Evolutionary conservation across 2,329 filamentous ascomycete genomes (phyloP).

Genomic region (Alternaria sp.): DNA sequence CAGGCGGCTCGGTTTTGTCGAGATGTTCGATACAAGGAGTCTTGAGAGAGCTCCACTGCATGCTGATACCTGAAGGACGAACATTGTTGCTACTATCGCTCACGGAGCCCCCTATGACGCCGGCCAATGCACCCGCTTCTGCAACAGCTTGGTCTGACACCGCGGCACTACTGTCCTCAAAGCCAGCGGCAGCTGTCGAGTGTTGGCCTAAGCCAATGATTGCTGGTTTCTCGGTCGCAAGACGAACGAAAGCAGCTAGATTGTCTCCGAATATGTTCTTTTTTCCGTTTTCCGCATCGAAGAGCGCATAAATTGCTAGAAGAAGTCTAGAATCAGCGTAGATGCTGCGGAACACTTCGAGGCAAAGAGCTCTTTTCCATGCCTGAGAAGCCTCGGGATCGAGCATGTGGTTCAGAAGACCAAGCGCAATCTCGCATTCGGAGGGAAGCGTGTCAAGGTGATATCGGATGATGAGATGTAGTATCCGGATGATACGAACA

Average conservation of each 20-base stretch:
- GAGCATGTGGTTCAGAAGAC: conserved; percentile 82
- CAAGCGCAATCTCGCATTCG: conserved; percentile 84
- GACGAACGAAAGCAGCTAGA: conserved; percentile 86
- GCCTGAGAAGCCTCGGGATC: conserved; percentile 79
- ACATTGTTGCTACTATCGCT: conserved; percentile 67
- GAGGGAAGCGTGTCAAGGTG: conserved; percentile 77
- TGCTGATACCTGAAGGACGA: conserved; percentile 78
- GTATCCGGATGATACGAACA: conserved; percentile 80
- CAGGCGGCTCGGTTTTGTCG: conserved; percentile 86
- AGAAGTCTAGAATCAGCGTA: conserved; percentile 83
- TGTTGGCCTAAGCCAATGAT: conserved; percentile 90
- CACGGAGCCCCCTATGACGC: conserved; percentile 79
- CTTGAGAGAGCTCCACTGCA: conserved; percentile 87
- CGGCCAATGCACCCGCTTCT: conserved; percentile 85
- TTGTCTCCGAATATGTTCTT: conserved; percentile 82
- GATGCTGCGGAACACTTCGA: conserved; percentile 88
- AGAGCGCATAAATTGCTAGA: conserved; percentile 80
- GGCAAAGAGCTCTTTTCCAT: conserved; percentile 90
- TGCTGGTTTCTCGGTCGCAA: conserved; percentile 88
- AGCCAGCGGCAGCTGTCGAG: conserved; percentile 78
- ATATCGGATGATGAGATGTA: conserved; percentile 81
- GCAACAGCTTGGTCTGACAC: conserved; percentile 84
- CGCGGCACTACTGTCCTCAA: conserved; percentile 63
- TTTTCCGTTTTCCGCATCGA: conserved; percentile 75
- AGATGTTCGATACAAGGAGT: conserved; percentile 92